Evolutionary conservation across 2,329 filamentous ascomycete genomes (phyloP).

Genomic region (Annulohypoxylon truncatum): DNA sequence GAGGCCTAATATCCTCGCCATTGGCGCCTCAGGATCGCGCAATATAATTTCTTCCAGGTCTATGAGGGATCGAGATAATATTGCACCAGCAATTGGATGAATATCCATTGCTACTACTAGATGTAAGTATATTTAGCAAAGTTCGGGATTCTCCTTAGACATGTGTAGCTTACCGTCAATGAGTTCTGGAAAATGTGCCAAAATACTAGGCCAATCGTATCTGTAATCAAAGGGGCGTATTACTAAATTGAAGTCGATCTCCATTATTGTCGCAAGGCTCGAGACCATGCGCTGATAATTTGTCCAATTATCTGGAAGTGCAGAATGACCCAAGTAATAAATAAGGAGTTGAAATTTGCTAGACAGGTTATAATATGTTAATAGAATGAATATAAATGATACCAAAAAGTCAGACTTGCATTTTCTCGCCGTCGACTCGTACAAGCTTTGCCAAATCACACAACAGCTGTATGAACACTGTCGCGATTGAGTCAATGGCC

Average conservation of each 20-base stretch:
- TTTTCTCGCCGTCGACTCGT: not conserved
- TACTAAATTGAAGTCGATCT: not conserved
- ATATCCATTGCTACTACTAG: not conserved
- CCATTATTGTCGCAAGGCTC: not conserved
- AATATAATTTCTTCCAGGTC: not conserved
- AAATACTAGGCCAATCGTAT: not conserved
- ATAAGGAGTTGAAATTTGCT: not conserved
- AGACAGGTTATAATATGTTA: not conserved
- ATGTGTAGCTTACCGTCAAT: not conserved
- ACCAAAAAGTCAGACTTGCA: constrained; percentile 1
- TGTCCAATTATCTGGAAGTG: not conserved
- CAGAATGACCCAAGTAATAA: no score
- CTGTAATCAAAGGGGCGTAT: no score
- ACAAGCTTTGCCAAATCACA: not conserved
- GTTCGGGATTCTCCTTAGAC: no score
- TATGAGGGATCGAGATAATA: not conserved
- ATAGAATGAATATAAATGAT: not conserved
- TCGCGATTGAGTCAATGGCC: not conserved
- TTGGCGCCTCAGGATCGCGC: not conserved
- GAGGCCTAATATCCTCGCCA: not conserved
- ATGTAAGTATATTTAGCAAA: not conserved
- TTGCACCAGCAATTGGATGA: not conserved
- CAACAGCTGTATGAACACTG: not conserved
- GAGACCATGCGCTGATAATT: not conserved
- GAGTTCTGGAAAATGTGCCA: not conserved